Base-by-base conservation (phyloP, 345 rosid genomes). In the Citrus reticulata region DNA sequence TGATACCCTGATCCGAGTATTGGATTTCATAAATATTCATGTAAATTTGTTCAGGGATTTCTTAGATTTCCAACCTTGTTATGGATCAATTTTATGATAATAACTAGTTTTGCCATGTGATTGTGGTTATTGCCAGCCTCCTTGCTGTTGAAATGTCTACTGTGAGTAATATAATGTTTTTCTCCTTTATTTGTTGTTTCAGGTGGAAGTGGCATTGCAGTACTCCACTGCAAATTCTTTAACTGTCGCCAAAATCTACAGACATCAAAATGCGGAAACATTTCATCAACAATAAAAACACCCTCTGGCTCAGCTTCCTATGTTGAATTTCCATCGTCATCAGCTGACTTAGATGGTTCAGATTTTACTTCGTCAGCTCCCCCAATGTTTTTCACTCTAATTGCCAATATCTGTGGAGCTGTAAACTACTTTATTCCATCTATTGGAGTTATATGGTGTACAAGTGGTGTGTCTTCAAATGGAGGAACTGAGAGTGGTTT, bases 181-280 rank as follows among this genome's bases (percentile, higher is more conserved):
- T 55, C 19, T 46, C 9, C 22, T 37, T 24, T 6, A 17, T 35
- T 71, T 78, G 25, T 9, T 68, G 25, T 7, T 68, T 61, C 69
- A 92, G 91, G 92, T 81, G 87, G 82, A 78, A 90, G 89, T 68
- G 81, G 93, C 83, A 78, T 88, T 62, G 91, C 90, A 79, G 51
- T 78, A 29, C 76, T 83, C 10, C 88, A 88, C 77, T 90, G 93
- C 79, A 80, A 69, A 65, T 92, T 89, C 84, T 82, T 89, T 58
- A 39, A 75, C 30, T 46, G 82, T 70, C 86, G 91, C 66, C 88
- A 3, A 16, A 49, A 49, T 16, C 55, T 49, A 49, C 19, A 11
- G 55, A 49, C 57, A 74, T 78, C 88, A 60, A 86, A 75, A 65
- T 91, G 96, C 77, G 75, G 78, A 19, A 75, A 37, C 54, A 81